Evolutionary conservation across 257 asterid genomes (phyloP), one percentile per base, ranked within the genome.

Genomic region (Ballota nigra): DNA sequence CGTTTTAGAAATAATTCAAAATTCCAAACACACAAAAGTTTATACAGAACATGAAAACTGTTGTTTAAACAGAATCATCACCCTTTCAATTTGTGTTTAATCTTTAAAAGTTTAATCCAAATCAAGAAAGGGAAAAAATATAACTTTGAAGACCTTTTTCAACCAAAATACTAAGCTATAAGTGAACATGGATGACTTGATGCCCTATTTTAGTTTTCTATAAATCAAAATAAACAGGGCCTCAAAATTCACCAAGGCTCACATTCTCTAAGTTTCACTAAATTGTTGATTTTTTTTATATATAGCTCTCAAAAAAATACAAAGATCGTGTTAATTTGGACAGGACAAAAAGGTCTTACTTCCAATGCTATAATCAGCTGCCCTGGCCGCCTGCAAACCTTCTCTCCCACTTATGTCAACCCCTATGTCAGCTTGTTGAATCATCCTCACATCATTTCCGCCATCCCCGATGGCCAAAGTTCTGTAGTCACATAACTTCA

Each of bases 391-490:
- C 83, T 95, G 99, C 80, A 95, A 80, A 75, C 99, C 99, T 88
- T 95, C 99, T 83, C 97, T 86, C 73, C 99, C 99, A 75, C 99
- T 95, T 83, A 95, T 95, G 82, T 98, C 99, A 75, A 95, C 98
- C 66, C 99, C 99, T 77, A 95, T 89, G 74, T 95, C 97, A 76
- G 99, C 99, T 87, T 95, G 99, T 73, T 95, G 99, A 73, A 95
- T 95, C 99, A 95, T 95, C 80, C 97, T 86, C 77, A 95, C 99
- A 82, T 95, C 99, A 82, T 95, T 95, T 74, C 99, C 99, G 70
- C 99, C 99, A 81, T 95, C 99, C 57, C 99, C 99, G 74, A 95
- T 89, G 75, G 99, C 99, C 86, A 95, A 81, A n/a, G 98, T 95
- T 87, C 98, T 85, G 81, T 88, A 95, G 45, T 95, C 99, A 64